Base-by-base conservation (phyloP, 352 stramenopile species). In the Phytophthora pini region DNA sequence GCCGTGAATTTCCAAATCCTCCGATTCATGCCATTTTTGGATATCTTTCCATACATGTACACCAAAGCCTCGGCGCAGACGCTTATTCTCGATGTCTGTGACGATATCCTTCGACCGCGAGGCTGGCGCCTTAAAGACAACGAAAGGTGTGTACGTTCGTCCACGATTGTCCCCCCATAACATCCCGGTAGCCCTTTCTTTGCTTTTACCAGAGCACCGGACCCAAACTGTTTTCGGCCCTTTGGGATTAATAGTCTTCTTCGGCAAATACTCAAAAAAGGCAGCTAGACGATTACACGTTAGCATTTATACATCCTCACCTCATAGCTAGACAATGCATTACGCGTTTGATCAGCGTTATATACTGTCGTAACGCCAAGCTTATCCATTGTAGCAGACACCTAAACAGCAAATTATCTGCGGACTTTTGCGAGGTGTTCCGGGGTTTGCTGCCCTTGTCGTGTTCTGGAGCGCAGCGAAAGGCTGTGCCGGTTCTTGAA, bases 141-240 rank as follows among this genome's bases (percentile, higher is more conserved):
- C 22, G 12, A 60, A 51, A 8, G 40, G 52, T 3, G 40, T 27
- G 29, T 24, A 43, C 13, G 51, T 60, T 2, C 20, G 41, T 9
- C 40, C 52, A 32, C 32, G 40, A 12, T n/a, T 45, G 43, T 52
- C 41, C 13, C 40, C 38, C 38, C 45, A 43, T 0, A 60, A n/a
- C 52, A 60, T 60, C 11, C 26, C 32, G 5, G 34, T 56, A 4
- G 31, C 26, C 43, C 52, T 24, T 29, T 60, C 27, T 10, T 60
- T 60, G 49, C 32, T 45, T 29, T 55, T 56, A 10, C 17, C 52
- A 31, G 27, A 27, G 12, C 53, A 51, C 7, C 53, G 41, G 7
- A 52, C 53, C 53, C 53, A 60, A 6, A 51, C 40, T 6, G 40
- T 45, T 10, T 60, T 60, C 29, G 32, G 27, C n/a, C 53, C 53